Conservation (phyloP, 352 stramenopile genomes). For the Blastocystis sp. region DNA sequence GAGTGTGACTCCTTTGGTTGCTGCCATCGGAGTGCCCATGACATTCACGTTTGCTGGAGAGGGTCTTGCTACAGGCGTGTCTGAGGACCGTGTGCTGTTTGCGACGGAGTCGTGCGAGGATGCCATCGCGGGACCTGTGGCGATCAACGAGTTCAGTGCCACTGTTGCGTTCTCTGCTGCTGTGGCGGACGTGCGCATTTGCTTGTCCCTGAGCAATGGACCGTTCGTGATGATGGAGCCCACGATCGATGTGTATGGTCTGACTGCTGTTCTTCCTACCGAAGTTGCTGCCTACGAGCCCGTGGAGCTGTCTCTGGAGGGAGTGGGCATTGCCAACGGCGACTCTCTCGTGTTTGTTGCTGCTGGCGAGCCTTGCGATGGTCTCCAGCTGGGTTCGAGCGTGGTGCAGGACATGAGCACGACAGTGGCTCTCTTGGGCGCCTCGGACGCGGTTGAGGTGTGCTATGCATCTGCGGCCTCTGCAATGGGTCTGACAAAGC, state of each 20-base stretch:
- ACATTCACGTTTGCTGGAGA: background rate
- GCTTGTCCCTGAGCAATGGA: background rate
- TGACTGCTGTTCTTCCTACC: background rate
- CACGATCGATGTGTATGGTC: background rate
- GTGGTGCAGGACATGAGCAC: background rate
- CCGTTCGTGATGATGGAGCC: slow-evolving; percentile 1
- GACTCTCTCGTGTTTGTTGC: background rate
- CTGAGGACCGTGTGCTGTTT: background rate
- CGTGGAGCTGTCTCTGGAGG: background rate
- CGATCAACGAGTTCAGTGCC: background rate
- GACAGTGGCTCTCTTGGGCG: background rate
- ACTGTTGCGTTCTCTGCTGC: background rate
- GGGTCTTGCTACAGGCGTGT: background rate
- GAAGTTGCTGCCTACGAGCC: background rate
- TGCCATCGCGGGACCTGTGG: background rate
- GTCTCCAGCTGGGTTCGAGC: background rate
- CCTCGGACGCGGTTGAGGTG: background rate
- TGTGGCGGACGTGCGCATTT: background rate
- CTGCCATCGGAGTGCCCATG: background rate
- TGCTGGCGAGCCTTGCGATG: background rate
- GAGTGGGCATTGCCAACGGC: slow-evolving; percentile 16
- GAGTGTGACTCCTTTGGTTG: background rate
- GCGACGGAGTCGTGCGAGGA: background rate
- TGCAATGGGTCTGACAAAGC: background rate
- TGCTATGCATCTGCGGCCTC: slow-evolving; percentile 14